Base-by-base conservation (phyloP, 768 basidiomycete species). In the Thelephora ganbajun region DNA sequence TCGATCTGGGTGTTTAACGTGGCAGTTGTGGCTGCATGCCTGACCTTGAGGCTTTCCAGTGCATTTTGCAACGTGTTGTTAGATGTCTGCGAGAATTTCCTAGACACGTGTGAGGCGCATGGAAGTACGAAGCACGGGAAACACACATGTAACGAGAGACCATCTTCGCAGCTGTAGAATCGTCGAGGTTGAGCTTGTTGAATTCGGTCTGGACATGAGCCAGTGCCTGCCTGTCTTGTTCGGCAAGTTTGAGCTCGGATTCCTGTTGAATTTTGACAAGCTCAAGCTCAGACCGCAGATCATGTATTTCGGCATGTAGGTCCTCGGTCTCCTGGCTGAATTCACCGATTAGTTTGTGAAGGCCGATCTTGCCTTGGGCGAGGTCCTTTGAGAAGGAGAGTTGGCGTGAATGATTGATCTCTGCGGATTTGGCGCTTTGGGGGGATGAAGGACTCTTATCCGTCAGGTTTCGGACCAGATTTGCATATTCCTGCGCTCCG, bases 61-160 rank as follows among this genome's bases (percentile, higher is more conserved):
- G 83, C 73, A 3, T 65, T 56, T 53, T 85, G 83, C 0, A 90
- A 73, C 1, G 70, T 59, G 47, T 83, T 71, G 3, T 80, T 82
- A 6, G 83, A 77, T 1, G 73, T 67, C 57, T 91, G 87, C 2
- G 86, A 87, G 62, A 89, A 91, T 61, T 79, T 83, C 87, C 87
- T 88, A 51, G 20, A 2, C 2, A 11, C 13, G 22, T 20, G 7
- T 50, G 34, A 44, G 53, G 9, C 14, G 23, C 4, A 36, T 3
- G 14, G 18, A 14, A 50, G 18, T 33, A 9, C 11, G 30, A 36
- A 12, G 7, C 14, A 33, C 23, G 13, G 43, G 49, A 33, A 47
- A 41, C 18, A 67, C 54, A 87, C 87, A 89, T 90, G 59, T 90
- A 90, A 34, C 83, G 75, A 22, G 84, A 76, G 23, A 91, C 87